Base-by-base conservation (phyloP, 2,329 filamentous ascomycete genomes). In the Neophaeococcomyces aloes region DNA sequence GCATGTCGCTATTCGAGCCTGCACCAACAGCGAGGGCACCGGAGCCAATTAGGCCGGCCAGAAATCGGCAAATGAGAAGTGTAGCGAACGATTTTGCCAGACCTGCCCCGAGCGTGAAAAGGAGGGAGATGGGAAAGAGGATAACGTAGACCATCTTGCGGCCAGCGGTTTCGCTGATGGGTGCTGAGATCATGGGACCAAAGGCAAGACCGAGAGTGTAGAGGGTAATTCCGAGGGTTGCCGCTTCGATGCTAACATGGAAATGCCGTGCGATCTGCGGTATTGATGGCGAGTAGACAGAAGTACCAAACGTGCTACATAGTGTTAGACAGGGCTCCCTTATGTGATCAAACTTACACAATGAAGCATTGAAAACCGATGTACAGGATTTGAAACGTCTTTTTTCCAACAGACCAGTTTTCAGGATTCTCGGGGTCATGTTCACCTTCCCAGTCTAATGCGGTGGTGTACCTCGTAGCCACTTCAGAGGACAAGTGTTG, bases 121-220 rank as follows among this genome's bases (percentile, higher is more conserved):
- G 73, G 3, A 76, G 75, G 6, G 78, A 82, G 37, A 76, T 71
- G 4, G 73, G 78, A 45, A 83, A 70, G 37, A 76, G 78, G 60
- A 83, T 79, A 51, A 85, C 61, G 46, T 79, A 79, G 58, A 87
- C 85, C 29, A 83, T 59, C 27, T 75, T 69, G 21, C 84, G 75
- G 29, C 84, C 84, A 53, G 71, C 76, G 29, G 83, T 67, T 63
- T 89, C 84, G 2, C 79, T 83, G 3, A 87, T 64, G 1, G 83
- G 83, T 2, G 82, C 83, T 68, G 80, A 84, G 17, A 87, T 67
- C 0, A 76, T 74, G 1, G 83, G 83, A 1, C 82, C 83, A 44
- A 81, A 76, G 1, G 79, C 83, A 36, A 86, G 81, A 30, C 79
- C 79, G 7, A 84, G 62, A n/a, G 84, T 79, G 63, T 79, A 86